Evolutionary conservation across 495 filamentous ascomycete species (phyloP).

Genomic region (Aspergillus mulundensis): DNA sequence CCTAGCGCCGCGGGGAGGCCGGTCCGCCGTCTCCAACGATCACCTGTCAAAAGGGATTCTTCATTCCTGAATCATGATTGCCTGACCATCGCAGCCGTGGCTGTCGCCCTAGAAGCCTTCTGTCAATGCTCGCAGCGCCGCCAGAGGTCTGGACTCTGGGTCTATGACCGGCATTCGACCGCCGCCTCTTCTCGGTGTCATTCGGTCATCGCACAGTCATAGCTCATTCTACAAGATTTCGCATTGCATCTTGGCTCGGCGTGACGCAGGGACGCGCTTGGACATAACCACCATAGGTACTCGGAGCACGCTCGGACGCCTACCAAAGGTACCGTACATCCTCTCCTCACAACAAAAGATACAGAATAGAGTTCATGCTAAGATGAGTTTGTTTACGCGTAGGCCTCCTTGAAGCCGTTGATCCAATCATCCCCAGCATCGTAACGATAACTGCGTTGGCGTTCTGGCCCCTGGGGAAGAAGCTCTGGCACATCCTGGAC

Average conservation of each 20-base stretch:
- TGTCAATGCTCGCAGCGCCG: background rate
- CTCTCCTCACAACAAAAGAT: background rate
- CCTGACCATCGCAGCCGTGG: background rate
- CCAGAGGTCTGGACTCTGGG: background rate
- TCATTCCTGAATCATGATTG: constrained; percentile 1
- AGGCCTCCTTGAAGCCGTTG: background rate
- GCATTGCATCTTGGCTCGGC: no score
- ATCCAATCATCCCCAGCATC: background rate
- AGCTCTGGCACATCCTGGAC: constrained; percentile 1
- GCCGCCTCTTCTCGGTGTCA: constrained; percentile 3
- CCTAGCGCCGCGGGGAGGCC: constrained; percentile 17
- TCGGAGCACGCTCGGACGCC: constrained; percentile 3
- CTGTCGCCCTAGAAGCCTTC: background rate
- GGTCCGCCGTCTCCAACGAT: constrained; percentile 19
- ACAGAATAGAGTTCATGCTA: background rate
- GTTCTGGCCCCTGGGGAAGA: constrained; percentile 10
- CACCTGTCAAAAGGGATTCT: constrained; percentile 16
- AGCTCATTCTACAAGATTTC: background rate
- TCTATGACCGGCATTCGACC: background rate
- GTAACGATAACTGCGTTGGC: background rate
- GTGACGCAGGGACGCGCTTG: constrained; percentile 3
- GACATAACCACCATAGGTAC: background rate
- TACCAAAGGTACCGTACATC: constrained; percentile 4
- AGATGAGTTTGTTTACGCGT: background rate
- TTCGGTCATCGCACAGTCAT: background rate